Percentiles rank a stretch among this genome's conserved stretches.
Evolutionary conservation across 352 stramenopile genomes (phyloP).

Genomic region (Pythium grandisporangium): DNA sequence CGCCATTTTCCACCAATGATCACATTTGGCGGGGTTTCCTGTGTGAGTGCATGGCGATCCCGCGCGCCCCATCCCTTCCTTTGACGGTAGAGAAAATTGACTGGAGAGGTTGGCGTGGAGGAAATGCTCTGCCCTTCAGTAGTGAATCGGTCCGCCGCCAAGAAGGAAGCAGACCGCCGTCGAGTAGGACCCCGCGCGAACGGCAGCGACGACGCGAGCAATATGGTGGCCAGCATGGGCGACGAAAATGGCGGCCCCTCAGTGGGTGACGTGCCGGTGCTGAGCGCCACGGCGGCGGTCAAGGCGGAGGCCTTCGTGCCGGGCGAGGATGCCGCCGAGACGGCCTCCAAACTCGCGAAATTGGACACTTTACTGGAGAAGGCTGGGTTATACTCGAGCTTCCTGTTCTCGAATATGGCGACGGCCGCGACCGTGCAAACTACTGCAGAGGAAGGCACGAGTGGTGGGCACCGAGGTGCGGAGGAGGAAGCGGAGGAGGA

Average conservation of each 20-base stretch:
- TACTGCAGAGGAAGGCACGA: not conserved
- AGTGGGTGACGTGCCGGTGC: conserved; percentile 14
- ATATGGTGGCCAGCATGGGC: conserved; percentile 55
- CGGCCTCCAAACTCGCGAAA: conserved; percentile 62
- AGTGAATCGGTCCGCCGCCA: too few species aligned
- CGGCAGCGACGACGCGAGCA: too few species aligned
- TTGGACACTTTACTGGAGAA: conserved; percentile 85
- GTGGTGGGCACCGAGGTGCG: conserved; percentile 10
- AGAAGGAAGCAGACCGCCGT: too few species aligned
- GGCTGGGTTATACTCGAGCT: conserved; percentile 80
- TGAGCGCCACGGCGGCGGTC: too few species aligned
- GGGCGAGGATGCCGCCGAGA: conserved; percentile 23
- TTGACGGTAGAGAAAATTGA: too few species aligned
- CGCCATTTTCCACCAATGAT: too few species aligned
- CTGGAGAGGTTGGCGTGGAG: too few species aligned
- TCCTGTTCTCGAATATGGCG: conserved; percentile 82
- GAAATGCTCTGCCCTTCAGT: too few species aligned
- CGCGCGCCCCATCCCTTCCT: too few species aligned
- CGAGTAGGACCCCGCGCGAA: too few species aligned
- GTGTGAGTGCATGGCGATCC: not conserved
- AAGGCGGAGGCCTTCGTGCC: not conserved
- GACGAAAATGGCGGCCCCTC: conserved; percentile 20
- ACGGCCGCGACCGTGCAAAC: conserved; percentile 33
- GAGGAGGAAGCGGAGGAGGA: conserved; percentile 10
- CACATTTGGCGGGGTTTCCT: conserved; percentile 12